phyloP scores from a whole-genome alignment of 768 basidiomycete genomes.

The Leccinum boreale region DNA sequence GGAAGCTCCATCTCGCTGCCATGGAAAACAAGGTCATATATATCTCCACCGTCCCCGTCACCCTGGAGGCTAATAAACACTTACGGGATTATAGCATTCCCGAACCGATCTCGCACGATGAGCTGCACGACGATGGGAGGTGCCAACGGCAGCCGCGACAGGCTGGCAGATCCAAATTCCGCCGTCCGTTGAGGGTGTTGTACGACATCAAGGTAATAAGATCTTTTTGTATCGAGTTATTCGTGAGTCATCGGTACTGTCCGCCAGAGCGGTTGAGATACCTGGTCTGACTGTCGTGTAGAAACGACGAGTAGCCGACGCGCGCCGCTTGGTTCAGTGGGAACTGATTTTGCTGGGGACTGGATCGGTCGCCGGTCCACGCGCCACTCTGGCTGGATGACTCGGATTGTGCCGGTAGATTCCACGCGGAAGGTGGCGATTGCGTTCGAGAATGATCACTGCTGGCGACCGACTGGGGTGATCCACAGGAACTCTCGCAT shows the following conservation, averaged over 20 bases:
- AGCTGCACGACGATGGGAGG: conserved; percentile 84
- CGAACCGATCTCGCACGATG: conserved; percentile 66
- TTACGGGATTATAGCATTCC: conserved; percentile 75
- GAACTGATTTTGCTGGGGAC: conserved; percentile 35
- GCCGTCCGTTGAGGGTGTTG: conserved; percentile 83
- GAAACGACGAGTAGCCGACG: conserved; percentile 56
- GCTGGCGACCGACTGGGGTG: conserved; percentile 33
- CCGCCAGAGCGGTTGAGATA: conserved; percentile 28
- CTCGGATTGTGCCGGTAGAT: conserved; percentile 38
- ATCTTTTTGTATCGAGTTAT: conserved; percentile 34
- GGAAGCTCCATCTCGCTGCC: conserved; percentile 82
- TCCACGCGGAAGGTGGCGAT: conserved; percentile 43
- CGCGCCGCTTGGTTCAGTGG: conserved; percentile 42
- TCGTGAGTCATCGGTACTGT: conserved; percentile 17
- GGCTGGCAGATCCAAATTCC: conserved; percentile 69
- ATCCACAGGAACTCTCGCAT: conserved; percentile 27
- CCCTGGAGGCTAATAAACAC: conserved; percentile 35
- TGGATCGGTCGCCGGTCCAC: conserved; percentile 31
- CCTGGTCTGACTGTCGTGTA: conserved; percentile 54
- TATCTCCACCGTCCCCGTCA: conserved; percentile 18
- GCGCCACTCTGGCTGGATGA: conserved; percentile 24
- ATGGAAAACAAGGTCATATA: conserved; percentile 16
- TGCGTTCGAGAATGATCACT: conserved; percentile 48
- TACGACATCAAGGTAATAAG: conserved; percentile 80
- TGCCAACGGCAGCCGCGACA: conserved; percentile 79